Percentiles rank a stretch among this genome's conserved stretches.
Conservation (phyloP, 1,139 yeast species). For the Pneumocystis murina region DNA sequence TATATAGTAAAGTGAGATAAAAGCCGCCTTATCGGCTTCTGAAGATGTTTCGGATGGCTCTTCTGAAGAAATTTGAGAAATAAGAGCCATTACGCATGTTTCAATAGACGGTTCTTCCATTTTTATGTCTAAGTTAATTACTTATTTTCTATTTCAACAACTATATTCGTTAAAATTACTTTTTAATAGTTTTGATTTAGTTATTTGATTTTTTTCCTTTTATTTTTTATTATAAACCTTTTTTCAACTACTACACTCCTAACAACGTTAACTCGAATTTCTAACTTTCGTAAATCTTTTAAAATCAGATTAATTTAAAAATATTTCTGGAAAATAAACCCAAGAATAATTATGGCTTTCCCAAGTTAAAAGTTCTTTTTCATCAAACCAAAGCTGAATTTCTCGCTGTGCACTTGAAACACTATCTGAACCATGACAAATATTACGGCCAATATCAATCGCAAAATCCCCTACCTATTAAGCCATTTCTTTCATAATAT, state of each 20-base stretch:
- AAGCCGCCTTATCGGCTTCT: background rate
- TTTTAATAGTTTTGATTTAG: no score
- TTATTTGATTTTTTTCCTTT: no score
- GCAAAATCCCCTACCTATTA: conserved; percentile 31
- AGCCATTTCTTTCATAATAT: background rate
- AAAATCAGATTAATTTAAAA: no score
- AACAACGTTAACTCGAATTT: no score
- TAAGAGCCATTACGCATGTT: background rate
- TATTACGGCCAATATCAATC: conserved; percentile 97
- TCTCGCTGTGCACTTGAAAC: conserved; percentile 96
- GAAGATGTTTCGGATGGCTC: background rate
- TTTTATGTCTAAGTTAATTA: background rate
- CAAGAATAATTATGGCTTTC: background rate
- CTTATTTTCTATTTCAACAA: background rate
- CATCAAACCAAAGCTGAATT: conserved; percentile 94
- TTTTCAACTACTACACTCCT: no score
- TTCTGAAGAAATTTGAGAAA: background rate
- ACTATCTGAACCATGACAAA: conserved; percentile 98
- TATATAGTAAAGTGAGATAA: background rate
- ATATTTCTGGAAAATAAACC: background rate
- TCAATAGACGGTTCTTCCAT: background rate
- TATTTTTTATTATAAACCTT: no score
- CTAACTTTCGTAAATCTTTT: no score
- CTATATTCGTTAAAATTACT: no score
- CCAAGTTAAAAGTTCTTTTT: conserved; percentile 80